Evolutionary conservation across 345 rosid genomes (phyloP).

Genomic region (Raphanus sativus): DNA sequence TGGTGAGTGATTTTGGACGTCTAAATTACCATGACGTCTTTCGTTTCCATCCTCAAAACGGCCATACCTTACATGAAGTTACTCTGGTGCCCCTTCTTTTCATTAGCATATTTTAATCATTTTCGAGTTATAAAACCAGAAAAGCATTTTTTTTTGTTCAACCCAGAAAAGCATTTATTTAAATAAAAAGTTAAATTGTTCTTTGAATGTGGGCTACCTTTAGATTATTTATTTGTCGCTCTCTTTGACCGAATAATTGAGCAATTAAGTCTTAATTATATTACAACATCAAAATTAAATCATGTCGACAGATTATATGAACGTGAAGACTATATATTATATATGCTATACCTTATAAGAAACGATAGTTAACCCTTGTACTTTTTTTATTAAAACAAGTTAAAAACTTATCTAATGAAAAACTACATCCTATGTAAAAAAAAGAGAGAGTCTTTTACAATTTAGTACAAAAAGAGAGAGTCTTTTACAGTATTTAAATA

Average conservation of each 20-base stretch:
- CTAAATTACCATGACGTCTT: conserved; percentile 15
- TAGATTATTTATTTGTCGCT: conserved; percentile 27
- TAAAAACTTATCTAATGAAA: neutral
- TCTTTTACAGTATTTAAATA: neutral
- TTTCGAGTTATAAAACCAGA: neutral
- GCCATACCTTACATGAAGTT: neutral
- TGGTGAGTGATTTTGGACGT: conserved; percentile 17
- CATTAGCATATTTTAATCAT: neutral
- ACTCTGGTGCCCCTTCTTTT: conserved; percentile 14
- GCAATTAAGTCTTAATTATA: neutral
- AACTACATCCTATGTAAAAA: neutral
- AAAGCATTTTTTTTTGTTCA: too few relatives aligned
- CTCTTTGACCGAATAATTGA: conserved; percentile 31
- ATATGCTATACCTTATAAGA: neutral
- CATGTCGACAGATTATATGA: neutral
- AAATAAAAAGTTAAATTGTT: neutral
- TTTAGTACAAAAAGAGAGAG: too few relatives aligned
- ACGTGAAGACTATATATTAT: neutral
- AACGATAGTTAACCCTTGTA: neutral
- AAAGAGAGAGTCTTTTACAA: neutral
- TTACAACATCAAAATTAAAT: conserved; percentile 6
- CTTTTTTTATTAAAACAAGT: neutral
- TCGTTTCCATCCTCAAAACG: conserved; percentile 9
- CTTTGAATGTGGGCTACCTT: conserved; percentile 32
- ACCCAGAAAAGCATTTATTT: neutral